Evolutionary conservation across 2,329 filamentous ascomycete species (phyloP), one percentile per base, ranked within the genome.

Genomic region (Paramyrothecium sp.): DNA sequence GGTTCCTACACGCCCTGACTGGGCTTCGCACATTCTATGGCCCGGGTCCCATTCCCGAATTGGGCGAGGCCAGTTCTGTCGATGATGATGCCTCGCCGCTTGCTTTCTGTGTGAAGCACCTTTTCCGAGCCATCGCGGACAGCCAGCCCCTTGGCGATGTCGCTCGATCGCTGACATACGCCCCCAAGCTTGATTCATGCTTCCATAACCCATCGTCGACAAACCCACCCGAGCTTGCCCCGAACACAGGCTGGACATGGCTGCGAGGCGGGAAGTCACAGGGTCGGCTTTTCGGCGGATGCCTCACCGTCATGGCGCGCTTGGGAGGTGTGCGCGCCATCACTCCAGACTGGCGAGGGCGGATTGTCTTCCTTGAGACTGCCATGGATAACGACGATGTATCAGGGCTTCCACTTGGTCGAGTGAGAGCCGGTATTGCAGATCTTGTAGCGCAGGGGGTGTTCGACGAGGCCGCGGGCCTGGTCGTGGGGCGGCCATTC

Each of bases 21-120:
- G 76, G 76, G 0, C 63, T 78, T 38, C 73, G 75, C 46, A 78
- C 75, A 4, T 78, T 78, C 54, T 78, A 78, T 62, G 76, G 76
- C 0, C 76, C 76, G 2, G 68, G 71, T 3, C 63, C 70, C 2
- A 68, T 77, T 51, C 65, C 73, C 2, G 75, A 78, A 58, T 72
- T 78, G 0, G 73, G 73, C 30, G 72, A 71, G 33, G 51, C 61
- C 1, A 60, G 54, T 11, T 59, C 66, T 0, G 38, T 57, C 7
- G 59, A 64, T 2, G 62, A 69, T 16, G 64, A 68, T 13, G 53
- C 58, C 3, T 68, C 68, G 2, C 55, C 73, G 7, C 62, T 74
- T 4, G 65, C 63, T 0, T 75, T 75, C 54, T 67, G 59, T 20
- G 58, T 67, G 12, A 57, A 66, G 7, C 61, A 73, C 30, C 65